Evolutionary conservation across 768 basidiomycete genomes (phyloP), one percentile per base, ranked within the genome.

Genomic region (Hericium rajendrae): DNA sequence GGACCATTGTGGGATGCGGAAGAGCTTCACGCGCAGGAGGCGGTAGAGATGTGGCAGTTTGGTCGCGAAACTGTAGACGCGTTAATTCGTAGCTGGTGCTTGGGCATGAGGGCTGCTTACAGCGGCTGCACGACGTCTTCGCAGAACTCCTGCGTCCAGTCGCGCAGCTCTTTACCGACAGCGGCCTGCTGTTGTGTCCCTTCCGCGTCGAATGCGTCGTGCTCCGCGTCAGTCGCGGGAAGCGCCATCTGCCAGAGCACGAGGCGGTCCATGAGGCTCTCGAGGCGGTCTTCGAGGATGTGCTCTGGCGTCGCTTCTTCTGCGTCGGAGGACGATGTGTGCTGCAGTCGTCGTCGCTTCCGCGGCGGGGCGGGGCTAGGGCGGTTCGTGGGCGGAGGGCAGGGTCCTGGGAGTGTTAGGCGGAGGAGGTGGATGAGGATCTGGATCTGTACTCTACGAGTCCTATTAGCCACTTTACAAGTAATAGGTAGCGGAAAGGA

Each of bases 121-220:
- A 77, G 73, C 41, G 72, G 76, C 60, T 88, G 84, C 15, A 91
- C 81, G 49, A 86, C 64, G 24, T 83, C 79, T 63, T 84, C 80
- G 51, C 76, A 85, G 65, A 91, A 91, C 1, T 66, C 59, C 66
- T 91, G 90, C 71, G 81, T 83, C 88, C 89, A 91, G 62, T 92
- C 88, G 6, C 68, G 59, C 16, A 18, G 51, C 54, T 4, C 51
- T 22, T 54, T 64, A 50, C 48, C 52, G 41, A 57, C 53, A 51
- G 52, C 65, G 18, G 38, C 57, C 56, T 32, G 28, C 8, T 32
- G 28, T 8, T 32, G 28, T 8, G 28, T 32, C 28, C 28, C 28
- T 32, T 32, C 28, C 4, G 28, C 28, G 4, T 32, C 8, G 28
- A 32, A 32, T 8, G 56, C 63, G 41, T 59, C 55, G 15, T 55